A percentile compares a stretch with the other conserved stretches of the same genome.
Conservation (phyloP, 1,284 basidiomycete genomes). For the Leucoagaricus sp. region DNA sequence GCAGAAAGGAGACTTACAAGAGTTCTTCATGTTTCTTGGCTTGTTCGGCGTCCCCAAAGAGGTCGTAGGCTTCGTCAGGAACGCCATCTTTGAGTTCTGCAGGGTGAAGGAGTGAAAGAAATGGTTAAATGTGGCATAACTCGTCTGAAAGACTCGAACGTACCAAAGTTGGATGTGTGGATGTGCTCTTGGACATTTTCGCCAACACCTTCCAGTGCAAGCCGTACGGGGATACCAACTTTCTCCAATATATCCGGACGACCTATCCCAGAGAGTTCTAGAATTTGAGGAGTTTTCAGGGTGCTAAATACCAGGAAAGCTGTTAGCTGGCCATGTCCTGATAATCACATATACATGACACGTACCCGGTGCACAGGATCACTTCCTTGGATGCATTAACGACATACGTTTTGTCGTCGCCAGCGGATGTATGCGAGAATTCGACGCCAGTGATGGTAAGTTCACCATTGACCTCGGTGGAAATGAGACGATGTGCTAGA, state of each 20-base stretch:
- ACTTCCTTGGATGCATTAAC: slow-evolving; percentile 23
- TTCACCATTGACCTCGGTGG: slow-evolving; percentile 11
- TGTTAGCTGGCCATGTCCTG: background rate
- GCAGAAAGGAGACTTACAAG: background rate
- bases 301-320: slow-evolving; percentile 1
- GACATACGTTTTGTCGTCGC: background rate
- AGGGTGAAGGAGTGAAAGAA: too few species aligned
- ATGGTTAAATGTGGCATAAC: too few species aligned
- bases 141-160: too few species aligned
- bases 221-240: background rate
- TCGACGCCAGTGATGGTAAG: slow-evolving; percentile 15
- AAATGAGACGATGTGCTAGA: slow-evolving; percentile 2
- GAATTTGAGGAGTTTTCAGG: slow-evolving; percentile 32
- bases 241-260: too few species aligned
- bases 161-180: background rate
- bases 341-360: background rate
- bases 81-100: slow-evolving; percentile 4
- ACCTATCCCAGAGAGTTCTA: slow-evolving; percentile 37
- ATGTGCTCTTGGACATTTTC: slow-evolving; percentile 15
- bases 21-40: background rate
- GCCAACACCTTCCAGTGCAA: slow-evolving; percentile 14
- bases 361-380: slow-evolving; percentile 28
- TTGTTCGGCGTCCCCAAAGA: background rate
- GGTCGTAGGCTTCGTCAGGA: slow-evolving; percentile 1
- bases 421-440: slow-evolving; percentile 1